phyloP scores from a whole-genome alignment of 768 basidiomycete species.

The Rhizopogon roseolus region DNA sequence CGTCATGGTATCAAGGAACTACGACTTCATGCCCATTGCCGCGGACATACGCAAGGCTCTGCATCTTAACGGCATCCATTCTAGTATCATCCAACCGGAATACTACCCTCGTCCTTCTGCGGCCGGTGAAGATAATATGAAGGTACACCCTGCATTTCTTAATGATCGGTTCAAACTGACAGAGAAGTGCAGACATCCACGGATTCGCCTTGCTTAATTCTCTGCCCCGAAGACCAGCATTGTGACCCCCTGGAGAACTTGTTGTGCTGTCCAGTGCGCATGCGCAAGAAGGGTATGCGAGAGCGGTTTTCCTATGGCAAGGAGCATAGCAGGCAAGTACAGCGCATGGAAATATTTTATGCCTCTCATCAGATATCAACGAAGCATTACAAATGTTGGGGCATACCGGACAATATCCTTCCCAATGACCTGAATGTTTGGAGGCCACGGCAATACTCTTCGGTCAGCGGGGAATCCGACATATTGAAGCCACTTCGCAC shows the following conservation, averaged over 20 bases:
- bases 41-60: conserved; percentile 77
- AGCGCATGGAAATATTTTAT: conserved; percentile 78
- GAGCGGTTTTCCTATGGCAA: conserved; percentile 61
- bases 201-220: conserved; percentile 64
- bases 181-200: conserved; percentile 35
- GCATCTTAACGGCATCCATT: conserved; percentile 92
- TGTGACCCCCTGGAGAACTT: conserved; percentile 68
- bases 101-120: conserved; percentile 41
- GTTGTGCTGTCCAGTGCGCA: conserved; percentile 84
- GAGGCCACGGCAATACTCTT: conserved; percentile 56
- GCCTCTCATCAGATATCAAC: background rate
- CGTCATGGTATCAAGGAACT: conserved; percentile 73
- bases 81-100: conserved; percentile 92
- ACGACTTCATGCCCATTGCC: conserved; percentile 91
- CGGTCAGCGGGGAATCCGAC: conserved; percentile 47
- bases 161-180: conserved; percentile 1
- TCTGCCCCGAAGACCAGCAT: conserved; percentile 65
- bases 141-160: conserved; percentile 31
- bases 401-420: conserved; percentile 82
- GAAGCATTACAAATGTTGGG: background rate
- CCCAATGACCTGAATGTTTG: conserved; percentile 82
- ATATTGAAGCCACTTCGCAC: background rate
- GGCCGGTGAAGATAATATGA: conserved; percentile 38
- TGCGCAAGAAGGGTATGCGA: conserved; percentile 52
- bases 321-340: conserved; percentile 82